These are phyloP conservation scores for Ogataea ganodermae DNA, from an alignment of 805 yeast genomes.

Conservation along the genomic window DNA sequence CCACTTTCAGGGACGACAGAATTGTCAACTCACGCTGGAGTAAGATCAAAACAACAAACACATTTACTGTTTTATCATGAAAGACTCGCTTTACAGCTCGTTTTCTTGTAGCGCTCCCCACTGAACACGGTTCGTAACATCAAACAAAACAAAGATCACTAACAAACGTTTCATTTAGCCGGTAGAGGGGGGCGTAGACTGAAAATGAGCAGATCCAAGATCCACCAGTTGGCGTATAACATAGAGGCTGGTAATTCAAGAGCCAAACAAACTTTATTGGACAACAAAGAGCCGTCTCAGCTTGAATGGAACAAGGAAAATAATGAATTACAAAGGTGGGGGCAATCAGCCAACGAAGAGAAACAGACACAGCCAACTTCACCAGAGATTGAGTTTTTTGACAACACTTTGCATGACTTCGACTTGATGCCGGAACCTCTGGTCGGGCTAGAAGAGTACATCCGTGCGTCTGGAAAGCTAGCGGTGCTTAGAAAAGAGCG, in stretches of 20 bases:
- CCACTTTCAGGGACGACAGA: no score
- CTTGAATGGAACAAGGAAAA: no score
- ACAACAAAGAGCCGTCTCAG: no score
- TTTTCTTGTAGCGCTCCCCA: conserved; percentile 8
- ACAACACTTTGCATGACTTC: no score
- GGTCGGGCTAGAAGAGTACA: neutral
- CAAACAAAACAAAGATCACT: neutral
- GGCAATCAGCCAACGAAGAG: no score
- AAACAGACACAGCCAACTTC: no score
- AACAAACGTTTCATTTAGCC: neutral
- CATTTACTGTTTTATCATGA: neutral
- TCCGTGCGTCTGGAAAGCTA: neutral
- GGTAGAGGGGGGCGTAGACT: conserved; percentile 1
- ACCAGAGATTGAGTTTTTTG: no score
- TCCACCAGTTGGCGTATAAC: conserved; percentile 3
- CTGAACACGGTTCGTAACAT: neutral
- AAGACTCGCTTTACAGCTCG: neutral
- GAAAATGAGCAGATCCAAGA: conserved; percentile 5
- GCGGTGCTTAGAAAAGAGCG: conserved; percentile 2
- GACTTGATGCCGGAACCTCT: no score
- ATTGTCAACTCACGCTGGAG: no score
- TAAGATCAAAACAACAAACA: no score
- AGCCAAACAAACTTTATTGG: neutral
- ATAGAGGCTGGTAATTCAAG: conserved; percentile 1
- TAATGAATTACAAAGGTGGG: no score